Conservation (phyloP, 2,329 filamentous ascomycete genomes). For the Samsoniella hepiali region DNA sequence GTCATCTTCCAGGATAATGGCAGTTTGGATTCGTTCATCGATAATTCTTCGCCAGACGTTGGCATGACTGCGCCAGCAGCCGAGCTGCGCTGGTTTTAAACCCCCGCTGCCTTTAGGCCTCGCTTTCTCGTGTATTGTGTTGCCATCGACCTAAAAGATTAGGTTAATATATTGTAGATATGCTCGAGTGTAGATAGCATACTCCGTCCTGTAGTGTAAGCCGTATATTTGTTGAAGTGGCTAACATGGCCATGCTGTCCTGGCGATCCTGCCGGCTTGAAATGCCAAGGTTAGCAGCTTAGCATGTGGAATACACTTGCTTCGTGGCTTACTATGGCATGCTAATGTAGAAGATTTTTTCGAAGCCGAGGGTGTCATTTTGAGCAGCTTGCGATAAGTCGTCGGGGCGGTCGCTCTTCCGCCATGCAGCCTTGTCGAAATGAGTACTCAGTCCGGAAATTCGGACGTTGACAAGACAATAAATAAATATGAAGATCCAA, state of each 20-base stretch:
- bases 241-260: conserved; percentile 4
- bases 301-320: not conserved
- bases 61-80: conserved; percentile 6
- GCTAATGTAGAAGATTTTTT: conserved; percentile 5
- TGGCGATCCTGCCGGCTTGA: not conserved
- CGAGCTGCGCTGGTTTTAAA: not conserved
- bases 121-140: conserved; percentile 1
- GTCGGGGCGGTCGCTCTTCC: not conserved
- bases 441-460: too few species aligned
- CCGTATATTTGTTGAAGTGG: not conserved
- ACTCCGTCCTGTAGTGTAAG: not conserved
- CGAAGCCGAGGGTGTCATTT: conserved; percentile 1
- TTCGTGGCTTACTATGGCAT: not conserved
- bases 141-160: not conserved
- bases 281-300: not conserved
- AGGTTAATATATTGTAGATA: too few species aligned
- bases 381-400: not conserved
- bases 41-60: conserved; percentile 2
- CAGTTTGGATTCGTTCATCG: not conserved
- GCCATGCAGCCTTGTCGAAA: too few species aligned
- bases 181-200: not conserved
- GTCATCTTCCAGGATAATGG: not conserved
- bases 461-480: too few species aligned
- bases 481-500: too few species aligned
- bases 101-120: not conserved